Percentiles rank a stretch among this genome's conserved stretches.
phyloP scores from a whole-genome alignment of 768 basidiomycete species.

The Lactifluus pinguis region DNA sequence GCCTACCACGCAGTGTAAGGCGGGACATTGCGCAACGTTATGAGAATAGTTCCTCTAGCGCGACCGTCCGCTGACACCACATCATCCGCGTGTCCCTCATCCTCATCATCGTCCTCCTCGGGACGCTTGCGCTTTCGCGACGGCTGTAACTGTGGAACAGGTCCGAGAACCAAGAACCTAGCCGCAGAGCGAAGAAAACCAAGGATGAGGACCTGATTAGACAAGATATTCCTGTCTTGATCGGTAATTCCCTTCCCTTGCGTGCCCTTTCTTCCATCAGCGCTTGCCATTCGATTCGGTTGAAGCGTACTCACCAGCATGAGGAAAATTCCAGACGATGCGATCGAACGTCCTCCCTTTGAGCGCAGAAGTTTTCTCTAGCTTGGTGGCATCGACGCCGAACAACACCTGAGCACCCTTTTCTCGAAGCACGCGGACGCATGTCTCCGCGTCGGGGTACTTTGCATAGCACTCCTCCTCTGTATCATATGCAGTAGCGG shows the following conservation, averaged over 20 bases:
- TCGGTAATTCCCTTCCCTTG: constrained; percentile 84
- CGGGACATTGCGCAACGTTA: constrained; percentile 77
- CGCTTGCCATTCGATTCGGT: not conserved
- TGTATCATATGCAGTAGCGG: constrained; percentile 80
- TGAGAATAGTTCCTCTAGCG: constrained; percentile 62
- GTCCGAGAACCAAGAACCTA: constrained; percentile 48
- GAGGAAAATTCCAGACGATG: constrained; percentile 94
- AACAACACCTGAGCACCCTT: constrained; percentile 69
- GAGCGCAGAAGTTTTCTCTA: constrained; percentile 50
- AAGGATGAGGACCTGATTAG: constrained; percentile 78
- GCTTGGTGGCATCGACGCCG: constrained; percentile 70
- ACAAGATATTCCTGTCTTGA: constrained; percentile 85
- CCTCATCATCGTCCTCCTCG: constrained; percentile 31
- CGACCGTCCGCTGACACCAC: constrained; percentile 21
- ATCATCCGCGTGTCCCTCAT: constrained; percentile 33
- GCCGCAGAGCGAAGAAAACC: constrained; percentile 73
- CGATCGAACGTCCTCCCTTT: constrained; percentile 64
- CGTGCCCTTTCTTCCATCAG: constrained; percentile 9
- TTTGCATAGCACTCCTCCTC: constrained; percentile 70
- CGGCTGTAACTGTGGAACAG: constrained; percentile 35
- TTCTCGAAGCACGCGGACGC: constrained; percentile 44
- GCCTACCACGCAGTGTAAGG: constrained; percentile 82
- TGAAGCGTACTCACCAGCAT: constrained; percentile 54
- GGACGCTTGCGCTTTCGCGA: constrained; percentile 36
- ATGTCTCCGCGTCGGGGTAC: constrained; percentile 63